phyloP scores from a whole-genome alignment of 148 eudicot species.

The Chenopodium quinoa region DNA sequence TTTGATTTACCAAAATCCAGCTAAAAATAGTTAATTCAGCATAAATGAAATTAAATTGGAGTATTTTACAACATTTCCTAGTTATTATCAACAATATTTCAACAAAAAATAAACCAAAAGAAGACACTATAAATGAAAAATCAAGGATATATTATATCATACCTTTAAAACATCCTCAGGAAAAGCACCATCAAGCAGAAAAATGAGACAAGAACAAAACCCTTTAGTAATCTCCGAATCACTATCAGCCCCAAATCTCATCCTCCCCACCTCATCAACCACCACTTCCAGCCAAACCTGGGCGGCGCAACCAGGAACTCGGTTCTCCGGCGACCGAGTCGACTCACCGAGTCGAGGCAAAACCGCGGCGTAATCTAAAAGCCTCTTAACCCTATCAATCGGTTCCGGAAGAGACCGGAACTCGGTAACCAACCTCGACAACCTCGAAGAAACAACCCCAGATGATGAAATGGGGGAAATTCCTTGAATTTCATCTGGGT shows the following conservation, averaged over 20 bases:
- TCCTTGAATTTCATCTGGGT: conserved; percentile 21
- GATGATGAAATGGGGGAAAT: conserved; percentile 7
- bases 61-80: too few species aligned
- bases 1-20: too few species aligned
- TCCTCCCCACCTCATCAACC: conserved; percentile 46
- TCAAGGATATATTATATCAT: not conserved
- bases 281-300: conserved; percentile 75
- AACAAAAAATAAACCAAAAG: not conserved
- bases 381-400: conserved; percentile 68
- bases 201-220: conserved; percentile 74
- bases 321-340: conserved; percentile 46
- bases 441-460: conserved; percentile 32
- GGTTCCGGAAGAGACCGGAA: conserved; percentile 60
- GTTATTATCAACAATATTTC: too few species aligned
- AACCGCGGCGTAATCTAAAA: conserved; percentile 50
- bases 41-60: too few species aligned
- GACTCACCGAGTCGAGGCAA: conserved; percentile 51
- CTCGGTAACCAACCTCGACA: conserved; percentile 46
- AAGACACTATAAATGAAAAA: too few species aligned
- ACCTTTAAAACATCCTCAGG: conserved; percentile 60
- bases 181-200: conserved; percentile 58
- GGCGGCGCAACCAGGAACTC: conserved; percentile 72
- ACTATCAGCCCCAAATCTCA: conserved; percentile 68
- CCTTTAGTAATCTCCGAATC: conserved; percentile 93
- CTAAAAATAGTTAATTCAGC: too few species aligned